phyloP scores from a whole-genome alignment of 2,329 filamentous ascomycete species.

The Beauveria sp. region DNA sequence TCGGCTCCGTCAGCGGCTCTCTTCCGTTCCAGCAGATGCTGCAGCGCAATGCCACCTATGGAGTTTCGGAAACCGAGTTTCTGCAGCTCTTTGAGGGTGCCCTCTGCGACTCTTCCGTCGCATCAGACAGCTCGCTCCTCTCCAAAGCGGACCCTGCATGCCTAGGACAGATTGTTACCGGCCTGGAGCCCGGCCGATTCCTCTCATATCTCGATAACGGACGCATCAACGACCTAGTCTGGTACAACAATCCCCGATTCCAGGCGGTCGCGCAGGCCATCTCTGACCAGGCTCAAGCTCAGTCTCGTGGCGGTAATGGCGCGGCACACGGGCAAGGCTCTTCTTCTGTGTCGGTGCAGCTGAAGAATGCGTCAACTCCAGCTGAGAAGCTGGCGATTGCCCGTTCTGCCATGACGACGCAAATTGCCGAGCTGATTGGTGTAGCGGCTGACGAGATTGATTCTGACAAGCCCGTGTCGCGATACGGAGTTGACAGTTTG shows the following conservation, averaged over 20 bases:
- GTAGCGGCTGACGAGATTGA: background rate
- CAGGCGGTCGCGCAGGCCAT: background rate
- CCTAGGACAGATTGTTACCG: background rate
- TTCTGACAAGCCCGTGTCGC: background rate
- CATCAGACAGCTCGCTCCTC: background rate
- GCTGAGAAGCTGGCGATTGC: background rate
- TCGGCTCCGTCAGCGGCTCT: constrained; percentile 9
- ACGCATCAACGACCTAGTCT: background rate
- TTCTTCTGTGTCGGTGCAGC: background rate
- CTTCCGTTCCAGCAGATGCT: background rate
- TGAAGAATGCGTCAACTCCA: background rate
- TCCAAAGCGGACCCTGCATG: background rate
- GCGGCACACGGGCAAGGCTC: background rate
- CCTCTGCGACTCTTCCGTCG: background rate
- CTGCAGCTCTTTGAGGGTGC: background rate
- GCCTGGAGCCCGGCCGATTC: background rate
- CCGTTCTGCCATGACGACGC: background rate
- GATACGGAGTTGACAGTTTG: constrained; percentile 3
- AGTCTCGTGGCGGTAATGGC: background rate
- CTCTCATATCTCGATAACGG: background rate
- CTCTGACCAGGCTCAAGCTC: background rate
- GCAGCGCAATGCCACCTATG: background rate
- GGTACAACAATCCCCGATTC: background rate
- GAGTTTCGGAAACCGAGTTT: background rate
- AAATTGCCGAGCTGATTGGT: background rate